phyloP scores from a whole-genome alignment of 169 alveolate genomes.

The Cryptosporidium baileyi region DNA sequence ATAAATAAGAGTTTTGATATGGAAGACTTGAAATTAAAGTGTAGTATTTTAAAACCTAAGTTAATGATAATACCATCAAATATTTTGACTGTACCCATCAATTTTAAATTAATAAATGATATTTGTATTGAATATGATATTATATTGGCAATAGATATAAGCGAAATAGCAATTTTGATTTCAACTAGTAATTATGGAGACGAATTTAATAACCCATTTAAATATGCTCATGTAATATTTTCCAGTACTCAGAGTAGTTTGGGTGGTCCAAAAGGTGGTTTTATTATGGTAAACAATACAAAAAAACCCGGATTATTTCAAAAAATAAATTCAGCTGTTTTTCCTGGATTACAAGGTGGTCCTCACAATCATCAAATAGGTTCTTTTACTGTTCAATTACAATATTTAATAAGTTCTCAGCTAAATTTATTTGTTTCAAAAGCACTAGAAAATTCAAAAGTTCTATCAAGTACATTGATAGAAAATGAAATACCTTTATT shows the following conservation, averaged over 20 bases:
- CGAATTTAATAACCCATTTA: constrained; percentile 7
- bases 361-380: constrained; percentile 90
- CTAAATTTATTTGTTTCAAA: constrained; percentile 72
- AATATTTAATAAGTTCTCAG: constrained; percentile 74
- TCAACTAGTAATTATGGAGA: constrained; percentile 73
- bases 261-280: constrained; percentile 85
- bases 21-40: constrained; percentile 40
- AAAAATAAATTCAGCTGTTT: constrained; percentile 91
- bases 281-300: constrained; percentile 33
- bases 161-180: constrained; percentile 81
- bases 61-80: constrained; percentile 79
- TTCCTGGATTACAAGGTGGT: constrained; percentile 97
- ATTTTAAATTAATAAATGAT: constrained; percentile 75
- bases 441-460: constrained; percentile 70
- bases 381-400: constrained; percentile 79
- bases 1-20: not conserved
- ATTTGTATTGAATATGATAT: constrained; percentile 80
- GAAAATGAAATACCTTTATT: constrained; percentile 72
- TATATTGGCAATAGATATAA: constrained; percentile 80
- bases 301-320: constrained; percentile 78
- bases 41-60: constrained; percentile 79
- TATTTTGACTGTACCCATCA: constrained; percentile 71
- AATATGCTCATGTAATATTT: constrained; percentile 79
- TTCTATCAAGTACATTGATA: constrained; percentile 67
- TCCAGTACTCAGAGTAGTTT: constrained; percentile 87